phyloP scores from a whole-genome alignment of 179 eudicot species.

The Spergularia azorica region DNA sequence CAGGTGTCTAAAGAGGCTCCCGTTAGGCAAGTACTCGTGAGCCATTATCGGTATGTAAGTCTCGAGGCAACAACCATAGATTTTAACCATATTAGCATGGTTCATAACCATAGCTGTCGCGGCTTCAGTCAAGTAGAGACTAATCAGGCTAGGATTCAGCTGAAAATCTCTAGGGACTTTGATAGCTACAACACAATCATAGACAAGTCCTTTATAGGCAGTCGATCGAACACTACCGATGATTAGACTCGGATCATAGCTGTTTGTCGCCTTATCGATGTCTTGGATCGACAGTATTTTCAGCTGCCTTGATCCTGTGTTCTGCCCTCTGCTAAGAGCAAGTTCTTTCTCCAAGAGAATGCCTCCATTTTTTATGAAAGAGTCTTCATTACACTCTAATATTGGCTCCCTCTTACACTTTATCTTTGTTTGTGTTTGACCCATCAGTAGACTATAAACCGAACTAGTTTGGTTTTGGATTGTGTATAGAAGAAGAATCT shows the following conservation, averaged over 20 bases:
- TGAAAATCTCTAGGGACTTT: neutral
- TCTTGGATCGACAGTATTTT: neutral
- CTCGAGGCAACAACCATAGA: slow-evolving; percentile 27
- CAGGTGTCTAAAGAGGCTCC: slow-evolving; percentile 7
- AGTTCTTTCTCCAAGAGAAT: slow-evolving; percentile 25
- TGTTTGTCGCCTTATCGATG: neutral
- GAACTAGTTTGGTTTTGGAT: neutral
- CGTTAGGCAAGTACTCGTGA: slow-evolving; percentile 11
- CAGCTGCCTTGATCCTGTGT: slow-evolving; percentile 11
- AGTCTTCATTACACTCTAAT: slow-evolving; percentile 2
- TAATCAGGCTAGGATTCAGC: neutral
- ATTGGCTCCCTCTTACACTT: neutral
- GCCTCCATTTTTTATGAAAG: slow-evolving; percentile 28
- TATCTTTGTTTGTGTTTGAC: slow-evolving; percentile 15
- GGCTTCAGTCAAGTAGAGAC: slow-evolving; percentile 14
- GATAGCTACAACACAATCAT: slow-evolving; percentile 14
- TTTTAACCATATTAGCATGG: slow-evolving; percentile 17
- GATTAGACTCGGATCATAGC: slow-evolving; percentile 12
- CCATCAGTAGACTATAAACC: neutral
- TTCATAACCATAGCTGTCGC: slow-evolving; percentile 11
- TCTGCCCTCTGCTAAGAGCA: slow-evolving; percentile 24
- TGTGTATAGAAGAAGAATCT: neutral
- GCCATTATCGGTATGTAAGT: slow-evolving; percentile 21
- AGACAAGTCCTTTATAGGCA: neutral
- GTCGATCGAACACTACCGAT: neutral